Evolutionary conservation across 495 filamentous ascomycete genomes (phyloP), one percentile per base, ranked within the genome.

Genomic region (Trichoderma parareesei): DNA sequence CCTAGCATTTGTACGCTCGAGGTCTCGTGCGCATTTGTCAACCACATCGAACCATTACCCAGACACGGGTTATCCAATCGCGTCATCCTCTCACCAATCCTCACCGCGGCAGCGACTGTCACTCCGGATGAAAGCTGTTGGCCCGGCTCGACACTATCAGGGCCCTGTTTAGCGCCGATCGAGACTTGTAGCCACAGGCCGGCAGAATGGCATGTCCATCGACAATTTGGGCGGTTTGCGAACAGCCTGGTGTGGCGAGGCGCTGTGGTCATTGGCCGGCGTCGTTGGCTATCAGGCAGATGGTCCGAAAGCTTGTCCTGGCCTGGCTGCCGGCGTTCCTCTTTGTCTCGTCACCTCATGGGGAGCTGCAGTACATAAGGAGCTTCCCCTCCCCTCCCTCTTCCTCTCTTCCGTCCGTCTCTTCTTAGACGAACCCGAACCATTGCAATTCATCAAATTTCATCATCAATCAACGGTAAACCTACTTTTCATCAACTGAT

Each of bases 301-400:
- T 57, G 53, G 53, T 57, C 53, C 35, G 53, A 57, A 57, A 57
- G 53, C 53, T 57, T 57, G 53, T 57, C 27, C 53, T 38, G 53
- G 53, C 44, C 11, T 11, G 40, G 27, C 48, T 7, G 48, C n/a
- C 48, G 48, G 18, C 48, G 18, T 33, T 33, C 20, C 14, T 55
- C n/a, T 57, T 10, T 57, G 27, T 33, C 37, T 27, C 16, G 27
- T 57, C 53, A 49, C 18, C 27, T 27, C 27, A 2, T 27, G 27
- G 46, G n/a, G n/a, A 49, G 46, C 33, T 57, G 10, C 3, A 33
- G 16, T 55, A 57, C 53, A 35, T 57, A 57, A 57, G 53, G 53
- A 57, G 53, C 53, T 57, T 57, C 53, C 53, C 53, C 53, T 57
- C 53, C 53, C 27, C 4, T 37, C 49, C 18, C 53, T 33, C 48